These are phyloP conservation scores for Magnusiomyces magnusii DNA, from an alignment of 1,139 yeast species.

Conservation along the genomic window DNA sequence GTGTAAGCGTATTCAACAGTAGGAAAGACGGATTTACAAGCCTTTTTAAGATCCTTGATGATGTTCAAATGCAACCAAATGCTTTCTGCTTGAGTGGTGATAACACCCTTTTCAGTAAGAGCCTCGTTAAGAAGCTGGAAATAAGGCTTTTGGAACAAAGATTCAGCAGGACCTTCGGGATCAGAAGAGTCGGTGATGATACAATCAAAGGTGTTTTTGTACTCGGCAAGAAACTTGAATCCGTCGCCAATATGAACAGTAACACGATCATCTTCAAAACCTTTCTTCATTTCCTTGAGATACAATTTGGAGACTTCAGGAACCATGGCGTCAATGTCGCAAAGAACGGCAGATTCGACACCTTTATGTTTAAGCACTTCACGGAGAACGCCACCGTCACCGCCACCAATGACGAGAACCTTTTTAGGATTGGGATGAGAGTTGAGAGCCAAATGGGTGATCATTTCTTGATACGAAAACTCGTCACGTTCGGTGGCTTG, in stretches of 20 bases:
- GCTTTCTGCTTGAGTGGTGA: constrained; percentile 84
- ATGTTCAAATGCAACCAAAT: constrained; percentile 82
- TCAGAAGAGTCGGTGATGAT: constrained; percentile 92
- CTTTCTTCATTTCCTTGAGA: constrained; percentile 76
- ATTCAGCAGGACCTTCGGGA: constrained; percentile 95
- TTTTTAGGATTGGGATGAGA: constrained; percentile 86
- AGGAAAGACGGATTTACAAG: constrained; percentile 76
- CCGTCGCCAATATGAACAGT: constrained; percentile 85
- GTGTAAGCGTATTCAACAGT: constrained; percentile 82
- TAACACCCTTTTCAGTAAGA: constrained; percentile 76
- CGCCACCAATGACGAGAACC: constrained; percentile 91
- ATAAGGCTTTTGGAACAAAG: constrained; percentile 79
- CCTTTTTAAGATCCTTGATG: constrained; percentile 64
- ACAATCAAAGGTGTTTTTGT: constrained; percentile 67
- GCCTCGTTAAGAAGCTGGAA: constrained; percentile 73
- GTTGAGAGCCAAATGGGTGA: constrained; percentile 80
- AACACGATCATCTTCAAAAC: constrained; percentile 75
- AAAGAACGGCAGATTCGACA: constrained; percentile 79
- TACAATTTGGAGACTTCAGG: constrained; percentile 73
- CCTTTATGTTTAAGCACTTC: constrained; percentile 81
- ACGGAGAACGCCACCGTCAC: constrained; percentile 94
- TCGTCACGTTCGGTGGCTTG: constrained; percentile 95
- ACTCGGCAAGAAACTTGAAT: constrained; percentile 76
- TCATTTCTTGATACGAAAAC: constrained; percentile 90
- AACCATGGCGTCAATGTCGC: constrained; percentile 90